Evolutionary conservation across 306 rosid genomes (phyloP), one percentile per base, ranked within the genome.

Genomic region (Vigna nakashimae): DNA sequence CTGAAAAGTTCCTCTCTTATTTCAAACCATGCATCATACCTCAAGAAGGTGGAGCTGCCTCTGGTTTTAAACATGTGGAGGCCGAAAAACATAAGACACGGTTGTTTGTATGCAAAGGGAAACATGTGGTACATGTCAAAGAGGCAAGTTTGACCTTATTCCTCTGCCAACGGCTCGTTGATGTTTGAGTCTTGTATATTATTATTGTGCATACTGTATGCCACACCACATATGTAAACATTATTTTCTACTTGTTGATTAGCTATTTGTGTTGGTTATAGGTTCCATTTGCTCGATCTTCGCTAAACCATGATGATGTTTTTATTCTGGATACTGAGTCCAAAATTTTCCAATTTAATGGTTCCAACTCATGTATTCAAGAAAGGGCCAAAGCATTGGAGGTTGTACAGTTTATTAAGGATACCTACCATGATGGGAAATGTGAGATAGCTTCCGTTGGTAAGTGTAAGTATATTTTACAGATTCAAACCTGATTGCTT

Each of bases 331-430:
- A 96, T 80, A 96, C 99, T 30, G 82, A 87, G 84, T 88, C 92
- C 36, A 96, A 96, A 83, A 90, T 96, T 62, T 96, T 96, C 83
- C 99, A 96, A 86, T 96, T 96, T 75, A 96, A 91, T 75, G 99
- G 99, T 65, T 91, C 88, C 73, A 96, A 93, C 75, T 92, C 99
- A 63, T 86, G 85, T 73, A 96, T 96, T 85, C 98, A 92, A 96
- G 99, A 96, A 91, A 93, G 99, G 82, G 98, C 98, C 20, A 96
- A 96, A 84, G 96, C 99, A 22, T 85, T 96, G 77, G 99, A 93
- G 87, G 99, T 96, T 87, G 91, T 93, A 74, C 98, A 96, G 78
- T 96, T 85, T 83, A 82, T 93, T 63, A 96, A 96, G 82, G 99
- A 96, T 82, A 86, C 96, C 16, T 93, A 82, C 87, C 99, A 96